Evolutionary conservation across 805 yeast genomes (phyloP), one percentile per base, ranked within the genome.

Genomic region (Lachancea meyersii): DNA sequence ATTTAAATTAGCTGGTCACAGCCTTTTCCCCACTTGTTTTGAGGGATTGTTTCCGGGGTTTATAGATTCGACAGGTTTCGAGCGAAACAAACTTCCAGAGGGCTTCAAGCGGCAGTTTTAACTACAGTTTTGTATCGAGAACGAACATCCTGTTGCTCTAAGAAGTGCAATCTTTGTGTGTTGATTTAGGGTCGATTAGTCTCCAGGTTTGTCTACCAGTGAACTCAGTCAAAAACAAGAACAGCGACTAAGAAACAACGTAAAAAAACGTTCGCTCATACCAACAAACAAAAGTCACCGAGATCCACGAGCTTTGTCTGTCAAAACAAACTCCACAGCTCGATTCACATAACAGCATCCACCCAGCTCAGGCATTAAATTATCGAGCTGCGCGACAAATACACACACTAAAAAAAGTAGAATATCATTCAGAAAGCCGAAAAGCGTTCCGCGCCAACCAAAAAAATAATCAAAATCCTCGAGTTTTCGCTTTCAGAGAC

Each of bases 41-140:
- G 13, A 24, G 16, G 33, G 31, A 19, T 27, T 34, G 17, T 34
- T 16, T 22, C 11, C 11, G 21, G 34, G 22, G 30, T 40, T 34
- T 34, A 20, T 34, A 31, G 39, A 26, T 30, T 40, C 38, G 38
- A 40, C 43, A 40, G 38, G 38, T 33, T 31, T 33, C 38, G 38
- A 40, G 38, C n/a, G 14, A 30, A 4, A 30, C 32, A 21, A 30
- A 30, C 17, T 18, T 30, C 32, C 19, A 16, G 17, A 4, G 32
- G 16, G 31, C 31, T 5, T 30, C 16, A 13, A 14, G 19, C 19
- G 14, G 19, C 32, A 17, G 19, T 30, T 30, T 10, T 30, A 10
- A 4, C 18, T 14, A 26, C 14, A 26, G 6, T 30, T 30, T 5
- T 14, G 32, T 17, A 16, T 30, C 14, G 9, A 16, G 16, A 17